Percentiles rank a stretch among this genome's conserved stretches.
Evolutionary conservation across 202 grass and related monocot genomes (phyloP).

Genomic region (Carex sylvatica): DNA sequence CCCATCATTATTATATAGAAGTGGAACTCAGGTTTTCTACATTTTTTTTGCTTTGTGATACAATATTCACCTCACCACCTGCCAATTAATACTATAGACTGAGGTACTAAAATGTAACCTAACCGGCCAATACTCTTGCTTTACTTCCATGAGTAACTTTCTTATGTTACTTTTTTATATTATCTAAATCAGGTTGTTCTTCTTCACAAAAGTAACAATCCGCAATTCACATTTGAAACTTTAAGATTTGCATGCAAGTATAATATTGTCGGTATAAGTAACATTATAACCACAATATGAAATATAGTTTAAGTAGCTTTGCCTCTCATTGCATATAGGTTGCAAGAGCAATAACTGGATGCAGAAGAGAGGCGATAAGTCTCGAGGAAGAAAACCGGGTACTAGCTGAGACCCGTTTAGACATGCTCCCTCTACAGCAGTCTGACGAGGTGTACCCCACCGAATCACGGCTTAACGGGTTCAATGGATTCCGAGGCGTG

Average conservation of each 20-base stretch:
- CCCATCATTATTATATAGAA: slow-evolving; percentile 2
- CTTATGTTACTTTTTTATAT: background rate
- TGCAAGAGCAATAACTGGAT: slow-evolving; percentile 50
- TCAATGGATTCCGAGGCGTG: slow-evolving; percentile 85
- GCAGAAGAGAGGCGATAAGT: slow-evolving; percentile 50
- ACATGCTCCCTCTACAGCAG: slow-evolving; percentile 50
- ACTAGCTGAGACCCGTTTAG: slow-evolving; percentile 49
- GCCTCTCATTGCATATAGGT: slow-evolving; percentile 37
- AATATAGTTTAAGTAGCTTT: background rate
- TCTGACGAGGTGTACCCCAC: slow-evolving; percentile 46
- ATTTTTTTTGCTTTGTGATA: background rate
- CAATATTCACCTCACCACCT: background rate
- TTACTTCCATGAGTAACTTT: background rate
- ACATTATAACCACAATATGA: background rate
- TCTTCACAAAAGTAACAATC: background rate
- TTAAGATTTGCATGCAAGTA: background rate
- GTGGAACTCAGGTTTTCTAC: background rate
- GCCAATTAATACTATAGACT: background rate
- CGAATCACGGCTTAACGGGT: slow-evolving; percentile 65
- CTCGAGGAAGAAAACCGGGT: slow-evolving; percentile 86
- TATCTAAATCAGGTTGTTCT: slow-evolving; percentile 4
- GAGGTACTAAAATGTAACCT: background rate
- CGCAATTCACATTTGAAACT: background rate
- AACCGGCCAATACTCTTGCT: background rate
- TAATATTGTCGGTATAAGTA: background rate